phyloP scores from a whole-genome alignment of 2,329 filamentous ascomycete genomes.

The Apiospora rasikravindrae region DNA sequence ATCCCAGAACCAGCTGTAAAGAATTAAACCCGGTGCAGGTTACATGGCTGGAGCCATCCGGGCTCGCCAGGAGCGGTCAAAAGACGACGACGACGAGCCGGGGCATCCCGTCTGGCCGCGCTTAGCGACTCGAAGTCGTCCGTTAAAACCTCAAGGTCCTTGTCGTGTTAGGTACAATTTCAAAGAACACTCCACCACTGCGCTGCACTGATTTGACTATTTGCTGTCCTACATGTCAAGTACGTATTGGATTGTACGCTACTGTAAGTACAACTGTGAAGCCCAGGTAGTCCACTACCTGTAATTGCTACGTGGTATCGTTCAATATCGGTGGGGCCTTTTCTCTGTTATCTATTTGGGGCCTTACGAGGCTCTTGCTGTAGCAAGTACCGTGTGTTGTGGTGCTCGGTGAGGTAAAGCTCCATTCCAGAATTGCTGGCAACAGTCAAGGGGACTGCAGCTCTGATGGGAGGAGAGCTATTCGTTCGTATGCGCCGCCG shows the following conservation, averaged over 20 bases:
- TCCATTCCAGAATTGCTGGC: background rate
- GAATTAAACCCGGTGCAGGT: background rate
- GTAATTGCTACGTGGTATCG: slow-evolving; percentile 17
- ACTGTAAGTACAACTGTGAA: slow-evolving; percentile 12
- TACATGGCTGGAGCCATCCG: background rate
- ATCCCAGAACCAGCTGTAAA: background rate
- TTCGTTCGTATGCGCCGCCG: background rate
- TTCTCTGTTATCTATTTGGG: background rate
- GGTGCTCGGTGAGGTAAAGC: background rate
- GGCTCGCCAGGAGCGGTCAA: background rate
- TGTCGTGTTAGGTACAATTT: slow-evolving; percentile 9
- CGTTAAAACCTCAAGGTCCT: background rate
- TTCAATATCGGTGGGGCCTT: background rate
- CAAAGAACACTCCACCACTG: background rate
- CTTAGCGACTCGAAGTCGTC: slow-evolving; percentile 12
- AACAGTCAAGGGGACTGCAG: background rate
- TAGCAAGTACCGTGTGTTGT: background rate
- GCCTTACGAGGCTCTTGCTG: slow-evolving; percentile 3
- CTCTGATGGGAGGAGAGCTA: background rate
- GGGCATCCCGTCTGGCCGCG: background rate
- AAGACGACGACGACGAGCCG: background rate
- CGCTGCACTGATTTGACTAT: background rate
- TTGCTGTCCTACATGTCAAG: background rate
- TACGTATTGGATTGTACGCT: background rate
- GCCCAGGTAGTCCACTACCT: slow-evolving; percentile 1